Evolutionary conservation across 1,139 yeast species (phyloP).

Genomic region (Geotrichum macrosporum): DNA sequence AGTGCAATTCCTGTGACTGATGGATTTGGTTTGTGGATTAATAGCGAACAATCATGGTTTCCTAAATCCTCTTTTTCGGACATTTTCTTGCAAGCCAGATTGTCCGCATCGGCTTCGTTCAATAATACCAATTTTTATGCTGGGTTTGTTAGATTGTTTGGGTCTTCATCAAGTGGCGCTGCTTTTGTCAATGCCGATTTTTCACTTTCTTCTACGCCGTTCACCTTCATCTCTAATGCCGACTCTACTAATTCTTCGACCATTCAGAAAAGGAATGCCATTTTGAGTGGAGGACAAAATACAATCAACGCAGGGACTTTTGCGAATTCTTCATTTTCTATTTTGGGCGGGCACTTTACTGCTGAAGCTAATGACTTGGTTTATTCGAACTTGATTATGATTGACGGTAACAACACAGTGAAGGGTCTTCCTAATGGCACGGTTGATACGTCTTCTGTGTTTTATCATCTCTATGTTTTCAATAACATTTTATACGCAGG

Average conservation of each 20-base stretch:
- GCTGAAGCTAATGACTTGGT: constrained; percentile 26
- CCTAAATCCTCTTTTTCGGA: constrained; percentile 25
- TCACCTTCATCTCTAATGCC: constrained; percentile 38
- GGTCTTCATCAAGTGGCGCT: constrained; percentile 31
- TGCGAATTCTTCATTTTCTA: constrained; percentile 49
- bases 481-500: constrained; percentile 48
- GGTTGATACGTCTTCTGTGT: constrained; percentile 41
- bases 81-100: constrained; percentile 26
- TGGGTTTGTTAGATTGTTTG: constrained; percentile 29
- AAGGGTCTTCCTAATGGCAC: constrained; percentile 36
- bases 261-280: constrained; percentile 25
- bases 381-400: constrained; percentile 42
- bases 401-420: constrained; percentile 33
- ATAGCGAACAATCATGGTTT: constrained; percentile 30
- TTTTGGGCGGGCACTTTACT: constrained; percentile 52
- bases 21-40: constrained; percentile 35
- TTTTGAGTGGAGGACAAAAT: constrained; percentile 24
- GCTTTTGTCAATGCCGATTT: constrained; percentile 28
- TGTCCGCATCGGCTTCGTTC: constrained; percentile 23
- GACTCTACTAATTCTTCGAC: constrained; percentile 21
- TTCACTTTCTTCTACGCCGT: constrained; percentile 29
- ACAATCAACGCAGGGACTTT: constrained; percentile 38
- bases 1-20: constrained; percentile 14
- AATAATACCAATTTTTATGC: constrained; percentile 25
- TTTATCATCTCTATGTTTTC: constrained; percentile 44